These are phyloP conservation scores for Coleophoma eucalyptorum DNA, from an alignment of 2,329 filamentous ascomycete species.

Conservation along the genomic window DNA sequence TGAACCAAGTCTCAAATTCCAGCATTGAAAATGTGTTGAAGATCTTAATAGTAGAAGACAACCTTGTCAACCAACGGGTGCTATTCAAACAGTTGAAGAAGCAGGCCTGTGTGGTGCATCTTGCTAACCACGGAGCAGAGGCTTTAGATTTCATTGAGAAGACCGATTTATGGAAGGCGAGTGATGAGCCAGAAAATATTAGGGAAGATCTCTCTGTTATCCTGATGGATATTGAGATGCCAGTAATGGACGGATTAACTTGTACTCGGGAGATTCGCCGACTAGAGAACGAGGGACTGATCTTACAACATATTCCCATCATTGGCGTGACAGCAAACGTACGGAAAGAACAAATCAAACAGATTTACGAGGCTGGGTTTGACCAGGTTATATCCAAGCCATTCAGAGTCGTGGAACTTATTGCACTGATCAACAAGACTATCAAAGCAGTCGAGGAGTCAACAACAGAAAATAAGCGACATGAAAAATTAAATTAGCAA, in stretches of 20 bases:
- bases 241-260: not conserved
- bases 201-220: not conserved
- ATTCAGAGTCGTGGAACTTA: not conserved
- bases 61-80: slow-evolving; percentile 78
- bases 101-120: not conserved
- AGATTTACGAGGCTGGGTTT: not conserved
- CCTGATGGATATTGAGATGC: not conserved
- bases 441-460: not conserved
- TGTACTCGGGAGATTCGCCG: not conserved
- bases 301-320: not conserved
- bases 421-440: not conserved
- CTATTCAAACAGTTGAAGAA: slow-evolving; percentile 42
- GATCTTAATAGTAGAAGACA: slow-evolving; percentile 70
- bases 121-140: not conserved
- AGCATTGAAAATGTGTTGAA: not conserved
- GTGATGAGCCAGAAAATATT: not conserved
- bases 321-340: not conserved
- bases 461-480: not conserved
- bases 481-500: not conserved
- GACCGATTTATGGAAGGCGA: not conserved
- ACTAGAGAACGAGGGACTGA: not conserved
- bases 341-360: not conserved
- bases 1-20: not conserved
- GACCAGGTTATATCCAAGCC: not conserved
- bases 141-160: not conserved